Base-by-base conservation (phyloP, 2,329 filamentous ascomycete species). In the Scopulariopsis brevicaulis region DNA sequence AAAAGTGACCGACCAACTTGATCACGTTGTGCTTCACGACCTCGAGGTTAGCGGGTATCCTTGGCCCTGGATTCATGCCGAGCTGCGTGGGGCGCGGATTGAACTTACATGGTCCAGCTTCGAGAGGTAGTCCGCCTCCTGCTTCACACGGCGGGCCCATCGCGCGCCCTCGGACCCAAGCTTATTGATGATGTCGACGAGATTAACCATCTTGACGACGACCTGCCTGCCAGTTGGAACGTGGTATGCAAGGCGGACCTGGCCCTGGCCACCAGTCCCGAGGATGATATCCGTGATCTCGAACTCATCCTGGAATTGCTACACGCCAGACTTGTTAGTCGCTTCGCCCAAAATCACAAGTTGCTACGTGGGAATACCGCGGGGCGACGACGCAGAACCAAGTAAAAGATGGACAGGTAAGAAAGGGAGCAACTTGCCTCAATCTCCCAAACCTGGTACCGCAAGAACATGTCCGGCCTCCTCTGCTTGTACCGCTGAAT, bases 31-130 rank as follows among this genome's bases (percentile, higher is more conserved):
- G 22, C 12, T 54, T 32, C 28, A 40, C 11, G 8, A 24, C 7
- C n/a, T 24, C n/a, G 20, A 50, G 10, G 10, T 50, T 24, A 56
- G 55, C 6, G 12, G 37, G 37, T 10, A 2, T n/a, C 20, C 4
- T 6, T n/a, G 1, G 20, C 22, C 11, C 11, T 32, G 28, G 54
- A 22, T 24, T 25, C 22, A 6, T 4, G 20, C 40, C n/a, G 24
- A 3, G 25, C 28, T 32, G 28, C 8, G 28, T 32, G 28, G 8
- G 28, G 8, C 28, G 28, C 8, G 28, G 24, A 11, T 15, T 37
- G 40, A 20, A 55, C 53, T 55, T 58, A 58, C 57, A 32, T 58
- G 57, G 25, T 58, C 53, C 22, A 58, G 53, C 28, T 55, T 53
- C 3, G 52, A 28, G 50, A 58, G 57, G 35, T 55, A 48, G 53